phyloP scores from a whole-genome alignment of 2,329 filamentous ascomycete species.

The Blumeria hordei region DNA sequence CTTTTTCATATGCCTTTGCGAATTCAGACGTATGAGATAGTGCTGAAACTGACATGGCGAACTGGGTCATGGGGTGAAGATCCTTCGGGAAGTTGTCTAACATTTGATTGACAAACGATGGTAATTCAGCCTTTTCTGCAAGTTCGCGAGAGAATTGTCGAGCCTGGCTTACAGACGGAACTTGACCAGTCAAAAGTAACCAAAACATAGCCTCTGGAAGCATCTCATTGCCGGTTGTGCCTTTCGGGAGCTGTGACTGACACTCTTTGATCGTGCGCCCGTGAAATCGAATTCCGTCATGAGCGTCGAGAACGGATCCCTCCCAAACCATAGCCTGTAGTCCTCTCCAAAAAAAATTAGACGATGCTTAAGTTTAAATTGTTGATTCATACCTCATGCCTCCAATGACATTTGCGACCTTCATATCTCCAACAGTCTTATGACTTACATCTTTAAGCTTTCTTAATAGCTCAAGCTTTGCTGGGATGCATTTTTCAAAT shows the following conservation, averaged over 20 bases:
- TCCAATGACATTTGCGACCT: constrained; percentile 79
- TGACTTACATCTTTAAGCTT: constrained; percentile 69
- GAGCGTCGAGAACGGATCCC: constrained; percentile 82
- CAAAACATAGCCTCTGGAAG: constrained; percentile 98
- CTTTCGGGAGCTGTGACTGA: constrained; percentile 81
- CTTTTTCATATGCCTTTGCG: constrained; percentile 75
- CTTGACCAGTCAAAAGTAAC: constrained; percentile 81
- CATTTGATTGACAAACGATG: constrained; percentile 64
- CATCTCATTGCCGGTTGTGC: constrained; percentile 83
- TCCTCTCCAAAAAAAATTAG: constrained; percentile 25
- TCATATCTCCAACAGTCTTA: constrained; percentile 75
- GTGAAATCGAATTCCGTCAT: constrained; percentile 96
- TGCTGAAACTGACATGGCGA: constrained; percentile 84
- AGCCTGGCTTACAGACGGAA: constrained; percentile 63
- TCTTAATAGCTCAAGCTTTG: constrained; percentile 80
- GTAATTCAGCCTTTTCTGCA: constrained; percentile 64
- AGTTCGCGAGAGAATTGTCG: constrained; percentile 65
- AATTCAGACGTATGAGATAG: constrained; percentile 88
- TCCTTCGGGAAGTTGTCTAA: constrained; percentile 73
- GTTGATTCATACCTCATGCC: constrained; percentile 48
- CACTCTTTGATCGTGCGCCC: constrained; percentile 96
- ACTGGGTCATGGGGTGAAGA: constrained; percentile 96
- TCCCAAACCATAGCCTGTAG: constrained; percentile 98
- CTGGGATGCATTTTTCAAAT: constrained; percentile 63
- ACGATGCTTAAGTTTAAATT: neutral